Evolutionary conservation across 306 rosid genomes (phyloP).

Genomic region (Malus sieversii): DNA sequence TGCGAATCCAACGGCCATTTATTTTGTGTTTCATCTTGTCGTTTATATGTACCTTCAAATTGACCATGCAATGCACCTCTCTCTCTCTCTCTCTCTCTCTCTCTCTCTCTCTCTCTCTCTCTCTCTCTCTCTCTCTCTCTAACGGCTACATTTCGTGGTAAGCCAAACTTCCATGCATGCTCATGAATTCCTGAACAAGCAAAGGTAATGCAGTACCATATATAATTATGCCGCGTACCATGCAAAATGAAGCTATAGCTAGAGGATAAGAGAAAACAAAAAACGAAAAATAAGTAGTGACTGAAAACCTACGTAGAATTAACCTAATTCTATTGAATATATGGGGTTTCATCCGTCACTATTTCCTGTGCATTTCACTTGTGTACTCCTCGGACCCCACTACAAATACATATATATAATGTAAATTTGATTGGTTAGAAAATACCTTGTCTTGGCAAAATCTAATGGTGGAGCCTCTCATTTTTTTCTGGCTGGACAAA

Average conservation of each 20-base stretch:
- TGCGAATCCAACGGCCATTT: slow-evolving; percentile 4
- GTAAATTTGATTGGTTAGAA: background rate
- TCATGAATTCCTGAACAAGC: background rate
- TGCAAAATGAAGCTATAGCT: background rate
- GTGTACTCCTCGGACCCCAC: background rate
- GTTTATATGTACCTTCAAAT: background rate
- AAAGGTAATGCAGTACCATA: background rate
- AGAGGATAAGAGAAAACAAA: background rate
- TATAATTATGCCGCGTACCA: background rate
- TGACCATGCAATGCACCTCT: background rate
- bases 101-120: background rate
- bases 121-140: background rate
- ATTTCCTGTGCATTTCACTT: background rate
- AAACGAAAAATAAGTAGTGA: background rate
- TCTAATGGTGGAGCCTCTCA: background rate
- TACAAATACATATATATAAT: background rate
- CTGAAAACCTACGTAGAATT: background rate
- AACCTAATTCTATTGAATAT: background rate
- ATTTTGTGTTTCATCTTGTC: background rate
- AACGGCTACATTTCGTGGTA: background rate
- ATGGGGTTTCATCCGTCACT: background rate
- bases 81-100: too few species aligned
- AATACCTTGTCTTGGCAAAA: background rate
- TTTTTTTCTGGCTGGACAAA: too few species aligned
- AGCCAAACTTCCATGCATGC: background rate